Evolutionary conservation across 2,329 filamentous ascomycete species (phyloP).

Genomic region (Trichoderma harzianum): DNA sequence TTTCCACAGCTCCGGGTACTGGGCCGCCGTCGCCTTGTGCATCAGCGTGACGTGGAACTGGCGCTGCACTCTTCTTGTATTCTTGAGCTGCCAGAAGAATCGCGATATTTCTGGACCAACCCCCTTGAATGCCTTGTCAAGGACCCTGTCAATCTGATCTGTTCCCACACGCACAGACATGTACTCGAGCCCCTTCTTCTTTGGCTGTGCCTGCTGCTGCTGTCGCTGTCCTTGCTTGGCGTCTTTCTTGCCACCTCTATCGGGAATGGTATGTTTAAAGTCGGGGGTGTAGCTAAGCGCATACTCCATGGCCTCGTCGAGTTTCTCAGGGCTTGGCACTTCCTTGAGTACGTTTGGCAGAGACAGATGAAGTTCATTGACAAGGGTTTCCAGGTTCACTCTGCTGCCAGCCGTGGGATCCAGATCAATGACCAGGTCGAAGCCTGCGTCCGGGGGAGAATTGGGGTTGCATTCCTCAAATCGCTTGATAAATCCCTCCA

Average conservation of each 20-base stretch:
- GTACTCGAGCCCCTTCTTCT: slow-evolving; percentile 53
- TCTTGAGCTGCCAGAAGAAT: slow-evolving; percentile 74
- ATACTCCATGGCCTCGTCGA: slow-evolving; percentile 74
- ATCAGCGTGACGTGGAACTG: slow-evolving; percentile 93
- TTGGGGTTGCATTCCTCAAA: slow-evolving; percentile 75
- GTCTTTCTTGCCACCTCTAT: slow-evolving; percentile 41
- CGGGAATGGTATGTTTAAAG: slow-evolving; percentile 70
- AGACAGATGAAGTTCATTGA: slow-evolving; percentile 66
- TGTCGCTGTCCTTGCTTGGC: slow-evolving; percentile 20
- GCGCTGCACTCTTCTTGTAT: slow-evolving; percentile 71
- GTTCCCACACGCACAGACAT: slow-evolving; percentile 49
- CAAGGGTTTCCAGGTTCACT: slow-evolving; percentile 76
- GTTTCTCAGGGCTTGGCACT: slow-evolving; percentile 67
- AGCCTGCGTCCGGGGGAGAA: slow-evolving; percentile 70
- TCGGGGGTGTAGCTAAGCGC: slow-evolving; percentile 76
- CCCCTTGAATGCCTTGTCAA: slow-evolving; percentile 67
- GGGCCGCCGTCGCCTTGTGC: slow-evolving; percentile 64
- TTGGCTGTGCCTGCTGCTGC: slow-evolving; percentile 33
- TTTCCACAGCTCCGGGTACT: slow-evolving; percentile 70
- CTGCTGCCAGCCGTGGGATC: slow-evolving; percentile 75
- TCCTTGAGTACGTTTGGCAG: slow-evolving; percentile 74
- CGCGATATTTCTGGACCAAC: slow-evolving; percentile 41
- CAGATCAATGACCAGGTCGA: slow-evolving; percentile 81
- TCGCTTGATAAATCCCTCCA: slow-evolving; percentile 87
- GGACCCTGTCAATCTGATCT: slow-evolving; percentile 46